phyloP scores from a whole-genome alignment of 495 filamentous ascomycete genomes.

The Haplographium delicatum region DNA sequence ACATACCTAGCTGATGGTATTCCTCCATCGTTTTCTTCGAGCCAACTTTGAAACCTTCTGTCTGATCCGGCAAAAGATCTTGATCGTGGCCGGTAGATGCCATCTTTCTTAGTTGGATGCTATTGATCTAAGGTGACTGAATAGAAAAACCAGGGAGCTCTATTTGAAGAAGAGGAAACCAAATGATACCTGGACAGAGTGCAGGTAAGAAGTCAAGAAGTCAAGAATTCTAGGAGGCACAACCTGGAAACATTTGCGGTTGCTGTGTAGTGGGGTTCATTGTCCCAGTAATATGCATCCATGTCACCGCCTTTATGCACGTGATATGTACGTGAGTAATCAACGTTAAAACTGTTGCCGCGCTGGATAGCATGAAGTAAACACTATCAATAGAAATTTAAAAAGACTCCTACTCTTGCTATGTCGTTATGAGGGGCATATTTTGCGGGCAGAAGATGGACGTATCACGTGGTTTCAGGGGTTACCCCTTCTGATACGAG shows the following conservation, averaged over 20 bases:
- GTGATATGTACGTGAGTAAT: neutral
- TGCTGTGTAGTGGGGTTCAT: conserved; percentile 6
- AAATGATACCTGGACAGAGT: too few relatives aligned
- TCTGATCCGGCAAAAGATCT: conserved; percentile 79
- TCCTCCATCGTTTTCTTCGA: conserved; percentile 96
- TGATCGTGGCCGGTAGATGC: conserved; percentile 63
- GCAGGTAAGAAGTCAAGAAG: neutral
- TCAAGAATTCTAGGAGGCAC: neutral
- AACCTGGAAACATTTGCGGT: neutral
- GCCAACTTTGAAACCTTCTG: conserved; percentile 93
- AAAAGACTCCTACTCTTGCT: too few relatives aligned
- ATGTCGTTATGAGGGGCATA: too few relatives aligned
- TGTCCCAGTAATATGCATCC: conserved; percentile 1
- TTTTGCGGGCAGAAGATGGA: too few relatives aligned
- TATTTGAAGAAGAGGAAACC: too few relatives aligned
- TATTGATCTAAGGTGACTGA: neutral
- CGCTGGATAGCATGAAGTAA: too few relatives aligned
- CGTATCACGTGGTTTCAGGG: too few relatives aligned
- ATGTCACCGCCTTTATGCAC: conserved; percentile 9
- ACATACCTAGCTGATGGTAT: conserved; percentile 84
- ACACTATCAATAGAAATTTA: too few relatives aligned
- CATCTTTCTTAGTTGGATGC: conserved; percentile 46
- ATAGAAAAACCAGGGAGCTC: neutral
- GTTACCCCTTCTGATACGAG: too few relatives aligned
- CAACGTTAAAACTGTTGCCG: too few relatives aligned